phyloP scores from a whole-genome alignment of 805 yeast species.

The Hanseniaspora occidentalis region DNA sequence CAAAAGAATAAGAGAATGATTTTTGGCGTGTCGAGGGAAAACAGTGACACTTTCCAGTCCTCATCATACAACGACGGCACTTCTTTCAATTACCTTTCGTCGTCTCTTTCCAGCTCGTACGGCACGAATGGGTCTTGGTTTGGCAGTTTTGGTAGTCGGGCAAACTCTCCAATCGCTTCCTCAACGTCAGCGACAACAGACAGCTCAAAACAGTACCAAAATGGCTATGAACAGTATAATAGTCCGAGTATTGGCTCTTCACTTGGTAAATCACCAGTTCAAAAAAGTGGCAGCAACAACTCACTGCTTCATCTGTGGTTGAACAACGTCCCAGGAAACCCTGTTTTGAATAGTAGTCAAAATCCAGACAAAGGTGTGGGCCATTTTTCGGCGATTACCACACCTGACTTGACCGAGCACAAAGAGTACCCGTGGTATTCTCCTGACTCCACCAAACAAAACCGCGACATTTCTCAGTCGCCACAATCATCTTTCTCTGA shows the following conservation, averaged over 20 bases:
- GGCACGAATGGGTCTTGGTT: slow-evolving; percentile 25
- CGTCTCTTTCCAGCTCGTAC: slow-evolving; percentile 25
- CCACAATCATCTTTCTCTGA: too few species aligned
- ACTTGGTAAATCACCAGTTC: neutral
- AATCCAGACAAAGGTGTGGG: too few species aligned
- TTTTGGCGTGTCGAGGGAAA: slow-evolving; percentile 22
- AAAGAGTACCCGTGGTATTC: slow-evolving; percentile 31
- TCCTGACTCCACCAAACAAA: neutral
- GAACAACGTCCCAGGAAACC: neutral
- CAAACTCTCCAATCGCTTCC: neutral
- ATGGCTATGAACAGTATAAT: too few species aligned
- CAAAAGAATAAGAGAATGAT: slow-evolving; percentile 18
- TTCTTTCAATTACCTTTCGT: slow-evolving; percentile 27
- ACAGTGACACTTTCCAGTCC: slow-evolving; percentile 22
- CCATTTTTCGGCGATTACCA: slow-evolving; percentile 17
- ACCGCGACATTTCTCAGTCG: too few species aligned
- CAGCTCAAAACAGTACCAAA: neutral
- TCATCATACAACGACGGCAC: slow-evolving; percentile 25
- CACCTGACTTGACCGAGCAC: slow-evolving; percentile 26
- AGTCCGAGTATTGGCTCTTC: too few species aligned
- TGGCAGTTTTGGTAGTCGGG: slow-evolving; percentile 9
- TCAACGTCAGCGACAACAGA: neutral
- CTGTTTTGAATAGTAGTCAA: too few species aligned
- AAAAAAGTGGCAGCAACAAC: neutral
- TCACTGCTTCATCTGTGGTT: neutral